Evolutionary conservation across 1,284 basidiomycete species (phyloP), one percentile per base, ranked within the genome.

Genomic region (Coniophora puteana): DNA sequence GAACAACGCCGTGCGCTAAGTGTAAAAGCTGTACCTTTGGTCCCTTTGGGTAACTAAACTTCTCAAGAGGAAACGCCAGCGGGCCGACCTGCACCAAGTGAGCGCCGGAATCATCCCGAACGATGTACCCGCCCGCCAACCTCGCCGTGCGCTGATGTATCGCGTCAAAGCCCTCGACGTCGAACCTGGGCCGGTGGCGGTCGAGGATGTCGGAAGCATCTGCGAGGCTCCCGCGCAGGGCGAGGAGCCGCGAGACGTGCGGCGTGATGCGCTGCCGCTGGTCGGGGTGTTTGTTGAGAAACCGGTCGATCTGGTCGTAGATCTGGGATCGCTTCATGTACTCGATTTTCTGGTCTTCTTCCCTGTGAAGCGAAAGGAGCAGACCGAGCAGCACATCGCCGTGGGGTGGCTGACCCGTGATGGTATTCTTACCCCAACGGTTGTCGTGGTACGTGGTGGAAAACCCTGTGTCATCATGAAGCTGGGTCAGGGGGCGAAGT

Each of bases 191-290:
- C 14, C 36, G 5, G 36, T 38, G 36, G 14, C 21, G 12, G 5
- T 38, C 25, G 23, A 38, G 6, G 10, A 38, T 38, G 8, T 11
- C 6, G 14, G 16, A 5, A 8, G 25, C 36, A 20, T 38, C 36
- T 11, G 13, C 20, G 5, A 38, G 14, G 17, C 13, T 17, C 5
- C 36, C 36, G 11, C 21, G 10, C 22, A 26, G 36, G 13, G 20
- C 25, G 13, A 38, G 25, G 12, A 28, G 11, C 11, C 11, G 8
- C 11, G 21, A 27, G 11, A 38, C 13, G 7, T 5, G 36, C 8
- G 20, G 22, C 7, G 36, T 8, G 16, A 38, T 38, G 23, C 36
- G 36, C 6, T 18, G 22, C 12, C 36, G 36, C 36, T 38, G 36
- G 5, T 24, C 25, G 13, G 36, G 36, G 17, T 11, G 14, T 17